A percentile compares a stretch with the other conserved stretches of the same genome.
These are phyloP conservation scores for Pleurotus ostreatus DNA, from an alignment of 768 basidiomycete species.

Conservation along the genomic window DNA sequence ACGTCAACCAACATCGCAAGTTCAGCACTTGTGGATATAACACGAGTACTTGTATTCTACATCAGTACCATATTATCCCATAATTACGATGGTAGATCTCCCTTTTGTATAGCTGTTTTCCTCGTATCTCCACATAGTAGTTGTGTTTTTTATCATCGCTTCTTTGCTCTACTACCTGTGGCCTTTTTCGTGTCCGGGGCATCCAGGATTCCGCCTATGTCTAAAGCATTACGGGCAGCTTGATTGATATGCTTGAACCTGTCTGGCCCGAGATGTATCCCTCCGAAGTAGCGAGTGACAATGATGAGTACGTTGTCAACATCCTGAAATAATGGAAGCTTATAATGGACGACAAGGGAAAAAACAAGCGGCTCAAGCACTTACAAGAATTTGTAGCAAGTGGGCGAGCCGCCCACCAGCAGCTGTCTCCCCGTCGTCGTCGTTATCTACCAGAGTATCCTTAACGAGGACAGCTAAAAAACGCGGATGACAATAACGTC, in stretches of 20 bases:
- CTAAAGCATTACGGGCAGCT: slow-evolving; percentile 87
- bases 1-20: not conserved
- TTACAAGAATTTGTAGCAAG: slow-evolving; percentile 81
- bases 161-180: not conserved
- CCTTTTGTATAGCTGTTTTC: not conserved
- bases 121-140: not conserved
- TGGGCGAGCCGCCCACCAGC: slow-evolving; percentile 90
- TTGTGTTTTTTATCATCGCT: not conserved
- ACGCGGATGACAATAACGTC: slow-evolving; percentile 7
- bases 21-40: no score
- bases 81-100: not conserved
- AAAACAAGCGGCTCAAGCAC: slow-evolving; percentile 14
- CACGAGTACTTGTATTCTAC: not conserved
- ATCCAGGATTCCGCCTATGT: slow-evolving; percentile 83
- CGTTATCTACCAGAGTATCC: slow-evolving; percentile 62
- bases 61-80: no score
- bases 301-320: slow-evolving; percentile 82
- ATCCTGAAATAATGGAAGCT: slow-evolving; percentile 41
- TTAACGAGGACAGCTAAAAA: not conserved
- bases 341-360: not conserved
- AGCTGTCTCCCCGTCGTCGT: slow-evolving; percentile 92
- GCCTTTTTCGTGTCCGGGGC: slow-evolving; percentile 30
- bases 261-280: slow-evolving; percentile 86
- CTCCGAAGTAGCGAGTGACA: slow-evolving; percentile 93
- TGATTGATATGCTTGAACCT: slow-evolving; percentile 93